These are phyloP conservation scores for Colletotrichum eleusines DNA, from an alignment of 2,329 filamentous ascomycete species.

Conservation along the genomic window DNA sequence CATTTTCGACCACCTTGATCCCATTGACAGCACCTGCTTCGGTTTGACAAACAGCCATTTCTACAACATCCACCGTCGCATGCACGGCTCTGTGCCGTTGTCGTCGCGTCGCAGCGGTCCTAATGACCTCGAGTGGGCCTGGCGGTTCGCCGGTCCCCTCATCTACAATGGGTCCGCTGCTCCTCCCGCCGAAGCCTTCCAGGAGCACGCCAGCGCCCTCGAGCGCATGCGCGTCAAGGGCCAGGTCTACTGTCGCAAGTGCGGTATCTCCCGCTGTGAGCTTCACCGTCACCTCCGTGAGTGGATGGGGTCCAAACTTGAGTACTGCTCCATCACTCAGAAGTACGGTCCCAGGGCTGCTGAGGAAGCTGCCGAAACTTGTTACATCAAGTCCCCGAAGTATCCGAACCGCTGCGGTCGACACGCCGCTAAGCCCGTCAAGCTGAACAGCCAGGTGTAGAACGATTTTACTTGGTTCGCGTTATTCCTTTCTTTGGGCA, in stretches of 20 bases:
- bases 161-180: constrained; percentile 45
- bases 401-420: constrained; percentile 70
- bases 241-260: constrained; percentile 73
- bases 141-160: constrained; percentile 66
- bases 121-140: constrained; percentile 74
- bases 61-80: constrained; percentile 68
- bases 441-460: constrained; percentile 1
- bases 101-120: constrained; percentile 69
- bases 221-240: constrained; percentile 65
- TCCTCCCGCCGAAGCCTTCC: constrained; percentile 26
- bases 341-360: constrained; percentile 65
- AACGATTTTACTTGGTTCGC: neutral
- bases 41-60: constrained; percentile 69
- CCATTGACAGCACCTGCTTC: constrained; percentile 73
- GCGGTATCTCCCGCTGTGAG: constrained; percentile 71
- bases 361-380: constrained; percentile 62
- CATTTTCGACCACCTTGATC: constrained; percentile 73
- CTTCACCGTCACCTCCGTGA: constrained; percentile 71
- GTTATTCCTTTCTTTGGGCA: constrained; percentile 5
- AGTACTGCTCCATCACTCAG: constrained; percentile 72
- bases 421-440: constrained; percentile 54
- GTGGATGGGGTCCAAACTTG: constrained; percentile 68
- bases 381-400: constrained; percentile 71
- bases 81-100: constrained; percentile 69
- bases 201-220: constrained; percentile 50